Base-by-base conservation (phyloP, 2,329 filamentous ascomycete species). In the Sporothrix globosa region DNA sequence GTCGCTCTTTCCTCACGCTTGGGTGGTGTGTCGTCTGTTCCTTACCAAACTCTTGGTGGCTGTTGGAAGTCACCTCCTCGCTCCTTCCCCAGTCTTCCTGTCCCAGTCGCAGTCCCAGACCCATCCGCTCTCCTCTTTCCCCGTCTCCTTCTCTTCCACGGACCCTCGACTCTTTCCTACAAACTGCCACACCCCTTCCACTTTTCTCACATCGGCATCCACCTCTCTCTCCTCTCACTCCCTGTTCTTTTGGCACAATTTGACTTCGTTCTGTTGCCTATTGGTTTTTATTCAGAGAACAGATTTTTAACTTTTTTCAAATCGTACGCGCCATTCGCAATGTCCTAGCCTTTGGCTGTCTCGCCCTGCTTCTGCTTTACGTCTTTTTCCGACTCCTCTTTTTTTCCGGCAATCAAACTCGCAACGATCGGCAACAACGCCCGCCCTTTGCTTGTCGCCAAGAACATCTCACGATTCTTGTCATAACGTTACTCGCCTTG, bases 131-230 rank as follows among this genome's bases (percentile, higher is more conserved):
- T 69, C 68, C 50, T 65, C 63, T 66, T 46, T 48, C 44, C n/a
- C 27, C n/a, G 19, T 41, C 19, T 50, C 53, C 50, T 67, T n/a
- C 39, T 13, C 27, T 54, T 41, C 41, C 30, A 39, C 63, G 21
- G 34, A n/a, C 48, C 27, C 13, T 44, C 41, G 41, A 48, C 60
- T 63, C 13, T 61, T 34, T 21, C 30, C 19, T 41, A 41, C 65
- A 17, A 53, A 30, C 48, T 30, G 65, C 48, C 21, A 69, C 54
- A 63, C 56, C 52, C 46, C n/a, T 63, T 39, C 60, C 60, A 54
- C 60, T 69, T 70, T 53, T 58, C 67, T 69, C 67, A 27, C 58
- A 56, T 63, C 58, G n/a, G 44, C 58, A 63, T 61, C 58, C 52
- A 65, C 24, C 58, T 65, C 17, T 48, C 13, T 52, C 39, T 56